These are phyloP conservation scores for Ganoderma lucidum DNA, from an alignment of 1,284 basidiomycete species.

Conservation along the genomic window DNA sequence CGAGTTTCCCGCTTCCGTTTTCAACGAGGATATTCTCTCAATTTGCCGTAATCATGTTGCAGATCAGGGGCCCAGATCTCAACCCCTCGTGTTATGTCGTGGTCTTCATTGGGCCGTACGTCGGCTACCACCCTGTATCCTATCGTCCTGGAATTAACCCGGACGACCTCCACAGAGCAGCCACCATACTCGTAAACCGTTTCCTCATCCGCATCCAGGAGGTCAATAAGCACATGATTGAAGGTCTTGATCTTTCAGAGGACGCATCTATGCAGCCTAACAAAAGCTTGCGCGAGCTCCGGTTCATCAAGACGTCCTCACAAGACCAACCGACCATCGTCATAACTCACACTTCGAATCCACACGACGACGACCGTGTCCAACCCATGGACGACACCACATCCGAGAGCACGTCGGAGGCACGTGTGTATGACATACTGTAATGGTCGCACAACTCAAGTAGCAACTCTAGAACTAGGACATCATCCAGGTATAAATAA, in stretches of 20 bases:
- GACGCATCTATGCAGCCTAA: not conserved
- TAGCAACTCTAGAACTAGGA: not conserved
- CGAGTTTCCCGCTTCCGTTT: not conserved
- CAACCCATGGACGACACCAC: not conserved
- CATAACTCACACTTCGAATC: not conserved
- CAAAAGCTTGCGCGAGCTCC: not conserved
- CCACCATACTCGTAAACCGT: not conserved
- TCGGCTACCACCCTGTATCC: not conserved
- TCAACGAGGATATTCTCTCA: not conserved
- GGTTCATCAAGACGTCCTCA: not conserved
- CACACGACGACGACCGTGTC: not conserved
- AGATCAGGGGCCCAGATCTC: not conserved
- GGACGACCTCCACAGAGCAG: not conserved
- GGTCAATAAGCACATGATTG: not conserved
- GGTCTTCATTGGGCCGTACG: not conserved
- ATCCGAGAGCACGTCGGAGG: not conserved
- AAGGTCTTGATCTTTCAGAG: not conserved
- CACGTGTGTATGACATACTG: not conserved
- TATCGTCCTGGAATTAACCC: not conserved
- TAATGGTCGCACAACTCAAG: not conserved
- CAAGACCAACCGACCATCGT: not conserved
- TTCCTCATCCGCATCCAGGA: slow-evolving; percentile 1
- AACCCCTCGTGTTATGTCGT: not conserved
- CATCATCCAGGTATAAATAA: not conserved
- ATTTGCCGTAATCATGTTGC: not conserved